Percentiles rank a stretch among this genome's conserved stretches.
Evolutionary conservation across 306 rosid species (phyloP).

Genomic region (Hylodesmum podocarpum): DNA sequence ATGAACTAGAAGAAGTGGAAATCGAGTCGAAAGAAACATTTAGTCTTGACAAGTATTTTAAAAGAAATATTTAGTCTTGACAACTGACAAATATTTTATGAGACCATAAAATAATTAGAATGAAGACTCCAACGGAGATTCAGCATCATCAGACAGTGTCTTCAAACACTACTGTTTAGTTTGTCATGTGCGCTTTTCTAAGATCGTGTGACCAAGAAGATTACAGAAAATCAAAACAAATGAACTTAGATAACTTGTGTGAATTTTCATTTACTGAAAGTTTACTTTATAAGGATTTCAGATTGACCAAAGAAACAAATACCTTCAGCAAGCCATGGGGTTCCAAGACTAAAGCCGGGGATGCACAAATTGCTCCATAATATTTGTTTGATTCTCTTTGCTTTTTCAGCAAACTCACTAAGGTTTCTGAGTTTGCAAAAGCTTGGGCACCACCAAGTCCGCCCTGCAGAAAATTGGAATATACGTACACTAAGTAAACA

Average conservation of each 20-base stretch:
- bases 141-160: neutral
- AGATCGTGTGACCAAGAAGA: neutral
- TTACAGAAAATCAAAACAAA: neutral
- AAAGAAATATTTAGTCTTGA: neutral
- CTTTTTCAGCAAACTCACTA: constrained; percentile 65
- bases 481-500: constrained; percentile 18
- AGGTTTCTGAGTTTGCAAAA: constrained; percentile 75
- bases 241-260: neutral
- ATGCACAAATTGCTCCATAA: constrained; percentile 95
- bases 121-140: neutral
- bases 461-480: constrained; percentile 55
- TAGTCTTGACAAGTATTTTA: neutral
- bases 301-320: constrained; percentile 23
- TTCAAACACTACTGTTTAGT: neutral
- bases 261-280: neutral
- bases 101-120: neutral
- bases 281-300: neutral
- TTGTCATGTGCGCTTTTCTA: neutral
- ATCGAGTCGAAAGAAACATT: neutral
- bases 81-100: neutral
- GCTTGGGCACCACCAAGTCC: constrained; percentile 97
- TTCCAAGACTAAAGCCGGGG: constrained; percentile 89
- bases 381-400: constrained; percentile 74
- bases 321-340: constrained; percentile 93
- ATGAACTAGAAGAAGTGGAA: neutral